Evolutionary conservation across 768 basidiomycete genomes (phyloP).

Genomic region (Tylopilus sp.): DNA sequence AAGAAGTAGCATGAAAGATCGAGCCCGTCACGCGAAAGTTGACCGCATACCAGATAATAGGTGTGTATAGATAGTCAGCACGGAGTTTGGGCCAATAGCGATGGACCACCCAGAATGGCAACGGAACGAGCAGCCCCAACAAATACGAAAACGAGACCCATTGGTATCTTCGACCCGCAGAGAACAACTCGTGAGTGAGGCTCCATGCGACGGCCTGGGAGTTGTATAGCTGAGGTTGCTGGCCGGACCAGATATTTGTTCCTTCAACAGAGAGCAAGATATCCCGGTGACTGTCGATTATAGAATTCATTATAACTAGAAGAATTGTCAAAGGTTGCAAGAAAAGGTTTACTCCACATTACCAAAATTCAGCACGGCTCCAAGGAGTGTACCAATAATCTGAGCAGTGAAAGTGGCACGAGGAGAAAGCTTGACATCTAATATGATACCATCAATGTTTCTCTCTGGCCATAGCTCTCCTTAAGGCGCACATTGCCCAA

Average conservation of each 20-base stretch:
- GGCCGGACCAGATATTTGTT: conserved; percentile 38
- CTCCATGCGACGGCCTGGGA: conserved; percentile 38
- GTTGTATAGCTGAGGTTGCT: conserved; percentile 29
- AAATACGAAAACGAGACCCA: conserved; percentile 40
- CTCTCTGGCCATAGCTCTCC: too few species aligned
- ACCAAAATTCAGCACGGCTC: conserved; percentile 46
- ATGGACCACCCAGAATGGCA: conserved; percentile 42
- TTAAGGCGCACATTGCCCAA: conserved; percentile 25
- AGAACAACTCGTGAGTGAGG: conserved; percentile 34
- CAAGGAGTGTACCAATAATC: conserved; percentile 53
- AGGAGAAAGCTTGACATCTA: conserved; percentile 55
- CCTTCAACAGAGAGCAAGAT: conserved; percentile 54
- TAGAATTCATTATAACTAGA: conserved; percentile 57
- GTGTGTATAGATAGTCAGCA: conserved; percentile 27
- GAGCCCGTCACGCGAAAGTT: too few species aligned
- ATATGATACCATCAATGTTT: too few species aligned
- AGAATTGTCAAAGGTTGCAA: conserved; percentile 9
- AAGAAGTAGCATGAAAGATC: too few species aligned
- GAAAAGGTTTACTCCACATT: background rate
- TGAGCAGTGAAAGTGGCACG: conserved; percentile 62
- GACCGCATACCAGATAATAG: conserved; percentile 25
- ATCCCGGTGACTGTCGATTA: conserved; percentile 48
- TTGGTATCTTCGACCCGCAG: conserved; percentile 27
- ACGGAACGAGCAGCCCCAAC: conserved; percentile 32
- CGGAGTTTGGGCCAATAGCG: conserved; percentile 32